phyloP scores from a whole-genome alignment of 768 basidiomycete genomes.

The Hericium coralloides region DNA sequence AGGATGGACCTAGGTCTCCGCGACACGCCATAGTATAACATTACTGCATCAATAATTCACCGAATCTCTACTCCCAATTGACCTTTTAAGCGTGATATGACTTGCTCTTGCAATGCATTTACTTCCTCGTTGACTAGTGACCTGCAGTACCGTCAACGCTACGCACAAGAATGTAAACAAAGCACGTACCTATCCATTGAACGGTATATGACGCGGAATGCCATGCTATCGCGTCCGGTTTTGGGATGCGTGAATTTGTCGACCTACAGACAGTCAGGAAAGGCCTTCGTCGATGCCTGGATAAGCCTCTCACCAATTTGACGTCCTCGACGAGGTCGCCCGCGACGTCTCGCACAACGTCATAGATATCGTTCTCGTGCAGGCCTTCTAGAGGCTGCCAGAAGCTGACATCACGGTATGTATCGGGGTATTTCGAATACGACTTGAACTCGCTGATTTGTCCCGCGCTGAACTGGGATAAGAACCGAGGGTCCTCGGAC shows the following conservation, averaged over 20 bases:
- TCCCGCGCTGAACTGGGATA: slow-evolving; percentile 73
- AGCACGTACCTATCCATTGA: slow-evolving; percentile 83
- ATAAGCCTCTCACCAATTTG: slow-evolving; percentile 46
- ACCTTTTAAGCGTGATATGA: slow-evolving; percentile 45
- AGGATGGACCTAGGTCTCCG: slow-evolving; percentile 20
- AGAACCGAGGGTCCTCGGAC: slow-evolving; percentile 83
- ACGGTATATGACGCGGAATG: slow-evolving; percentile 89
- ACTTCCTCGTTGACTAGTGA: slow-evolving; percentile 86
- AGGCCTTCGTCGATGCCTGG: neutral
- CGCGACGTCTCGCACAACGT: slow-evolving; percentile 85
- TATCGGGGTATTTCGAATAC: slow-evolving; percentile 88
- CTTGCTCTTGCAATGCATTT: slow-evolving; percentile 64
- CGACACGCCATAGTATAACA: slow-evolving; percentile 19
- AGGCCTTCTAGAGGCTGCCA: slow-evolving; percentile 60
- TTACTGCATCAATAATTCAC: slow-evolving; percentile 38
- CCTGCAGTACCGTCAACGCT: slow-evolving; percentile 28
- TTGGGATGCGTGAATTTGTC: slow-evolving; percentile 90
- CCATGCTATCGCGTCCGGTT: slow-evolving; percentile 67
- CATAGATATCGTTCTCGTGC: slow-evolving; percentile 97
- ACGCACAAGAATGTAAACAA: neutral
- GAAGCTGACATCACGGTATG: slow-evolving; percentile 93
- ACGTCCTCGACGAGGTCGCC: slow-evolving; percentile 93
- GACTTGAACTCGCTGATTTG: slow-evolving; percentile 77
- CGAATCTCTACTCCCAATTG: slow-evolving; percentile 83
- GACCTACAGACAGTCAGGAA: slow-evolving; percentile 43